Evolutionary conservation across 2,329 filamentous ascomycete species (phyloP), one percentile per base, ranked within the genome.

Genomic region (Exophiala sideris): DNA sequence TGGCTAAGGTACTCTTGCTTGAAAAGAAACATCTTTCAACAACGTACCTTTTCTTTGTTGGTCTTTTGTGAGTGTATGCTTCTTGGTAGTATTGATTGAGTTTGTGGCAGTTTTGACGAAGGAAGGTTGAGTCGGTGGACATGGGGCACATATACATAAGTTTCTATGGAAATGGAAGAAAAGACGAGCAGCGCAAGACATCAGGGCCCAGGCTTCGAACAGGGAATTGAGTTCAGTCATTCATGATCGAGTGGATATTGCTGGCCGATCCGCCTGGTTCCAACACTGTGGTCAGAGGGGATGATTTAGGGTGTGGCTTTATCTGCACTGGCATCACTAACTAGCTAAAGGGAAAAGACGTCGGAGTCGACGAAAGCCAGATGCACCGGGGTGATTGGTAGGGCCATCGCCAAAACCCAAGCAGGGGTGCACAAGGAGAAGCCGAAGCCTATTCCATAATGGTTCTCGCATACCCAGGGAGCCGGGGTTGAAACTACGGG

Each of bases 51-150:
- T 38, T 29, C 24, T 29, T 29, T 29, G 24, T 29, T 29, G 7
- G 7, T 8, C 7, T 4, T 5, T n/a, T 20, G 14, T 41, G 8
- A 16, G 18, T 21, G 21, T 41, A 16, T 21, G 16, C 18, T 21
- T 41, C 21, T 16, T 41, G 39, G 39, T 41, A 41, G 39, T 21
- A 32, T 24, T 9, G n/a, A 29, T 12, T n/a, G 41, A 44, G 41
- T 24, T 24, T 32, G 21, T 29, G 41, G n/a, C 21, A 24, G 21
- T 44, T 44, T 24, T 10, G 12, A 20, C 18, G 12, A 20, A 34
- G 52, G 52, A 46, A 55, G 32, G 46, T 55, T 29, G 33, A 50
- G 52, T 47, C 52, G 52, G 48, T 46, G 46, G 52, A 46, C 41
- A 54, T 45, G 52, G 47, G 41, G 52, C 45, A 55, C 50, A 46